Evolutionary conservation across 2,329 filamentous ascomycete species (phyloP).

Genomic region (Dactylellina sp.): DNA sequence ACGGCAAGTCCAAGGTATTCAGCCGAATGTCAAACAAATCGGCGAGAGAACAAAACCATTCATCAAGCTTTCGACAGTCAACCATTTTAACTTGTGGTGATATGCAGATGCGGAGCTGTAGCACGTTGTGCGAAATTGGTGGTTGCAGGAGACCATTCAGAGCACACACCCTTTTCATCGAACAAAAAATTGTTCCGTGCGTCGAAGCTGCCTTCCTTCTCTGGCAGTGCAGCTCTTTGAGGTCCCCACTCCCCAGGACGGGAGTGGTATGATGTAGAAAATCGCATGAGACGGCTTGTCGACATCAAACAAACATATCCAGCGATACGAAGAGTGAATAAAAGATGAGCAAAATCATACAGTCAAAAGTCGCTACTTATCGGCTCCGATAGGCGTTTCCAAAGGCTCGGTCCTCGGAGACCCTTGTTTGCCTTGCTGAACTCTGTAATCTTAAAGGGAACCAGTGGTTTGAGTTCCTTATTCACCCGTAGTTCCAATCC

Average conservation of each 20-base stretch:
- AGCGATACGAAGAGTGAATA: constrained; percentile 29
- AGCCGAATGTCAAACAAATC: constrained; percentile 41
- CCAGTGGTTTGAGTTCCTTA: constrained; percentile 56
- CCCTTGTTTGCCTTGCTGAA: constrained; percentile 36
- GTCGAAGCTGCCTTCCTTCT: constrained; percentile 57
- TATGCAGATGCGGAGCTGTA: constrained; percentile 33
- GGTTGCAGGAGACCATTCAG: constrained; percentile 23
- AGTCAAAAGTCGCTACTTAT: constrained; percentile 45
- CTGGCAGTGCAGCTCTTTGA: constrained; percentile 41
- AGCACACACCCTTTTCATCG: constrained; percentile 42
- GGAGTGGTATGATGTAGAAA: constrained; percentile 44
- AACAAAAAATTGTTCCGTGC: constrained; percentile 57
- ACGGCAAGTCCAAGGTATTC: constrained; percentile 26
- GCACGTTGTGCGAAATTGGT: constrained; percentile 29
- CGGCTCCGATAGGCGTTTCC: constrained; percentile 49
- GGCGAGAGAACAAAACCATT: too few species aligned
- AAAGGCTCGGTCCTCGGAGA: constrained; percentile 43
- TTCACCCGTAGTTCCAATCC: constrained; percentile 56
- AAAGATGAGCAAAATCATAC: constrained; percentile 27
- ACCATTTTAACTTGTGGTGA: constrained; percentile 19
- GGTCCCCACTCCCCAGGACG: constrained; percentile 47
- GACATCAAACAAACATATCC: background rate
- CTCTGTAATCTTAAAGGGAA: constrained; percentile 48
- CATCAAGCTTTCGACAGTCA: constrained; percentile 25
- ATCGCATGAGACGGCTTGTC: constrained; percentile 33